phyloP scores from a whole-genome alignment of 2,329 filamentous ascomycete genomes.

The Cordyceps tenuipes region DNA sequence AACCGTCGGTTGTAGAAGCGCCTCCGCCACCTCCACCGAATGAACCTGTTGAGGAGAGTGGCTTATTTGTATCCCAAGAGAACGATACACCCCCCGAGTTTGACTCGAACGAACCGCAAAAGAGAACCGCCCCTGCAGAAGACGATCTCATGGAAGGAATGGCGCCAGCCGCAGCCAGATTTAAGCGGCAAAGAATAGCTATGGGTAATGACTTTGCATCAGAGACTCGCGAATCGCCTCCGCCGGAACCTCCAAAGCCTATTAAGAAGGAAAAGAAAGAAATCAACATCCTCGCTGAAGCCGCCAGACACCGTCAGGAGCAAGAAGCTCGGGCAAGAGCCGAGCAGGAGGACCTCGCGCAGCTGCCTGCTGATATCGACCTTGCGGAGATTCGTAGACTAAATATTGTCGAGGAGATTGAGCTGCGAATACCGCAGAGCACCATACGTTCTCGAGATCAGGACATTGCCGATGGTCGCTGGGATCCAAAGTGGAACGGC shows the following conservation, averaged over 20 bases:
- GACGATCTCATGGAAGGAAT: conserved; percentile 61
- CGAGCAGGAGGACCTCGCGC: conserved; percentile 46
- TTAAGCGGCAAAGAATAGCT: conserved; percentile 69
- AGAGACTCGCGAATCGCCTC: conserved; percentile 17
- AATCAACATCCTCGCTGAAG: conserved; percentile 60
- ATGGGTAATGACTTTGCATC: conserved; percentile 40
- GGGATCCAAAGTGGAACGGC: conserved; percentile 88
- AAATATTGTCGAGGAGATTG: conserved; percentile 69
- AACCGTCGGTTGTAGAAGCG: conserved; percentile 12
- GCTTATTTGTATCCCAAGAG: conserved; percentile 51
- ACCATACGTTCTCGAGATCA: conserved; percentile 33
- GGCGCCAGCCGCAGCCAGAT: conserved; percentile 65
- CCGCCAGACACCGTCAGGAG: conserved; percentile 50
- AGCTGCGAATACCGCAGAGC: conserved; percentile 40
- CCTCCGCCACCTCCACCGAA: conserved; percentile 5
- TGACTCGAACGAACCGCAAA: conserved; percentile 29
- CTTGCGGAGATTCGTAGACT: conserved; percentile 65
- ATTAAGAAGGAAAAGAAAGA: conserved; percentile 47
- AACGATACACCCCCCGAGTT: conserved; percentile 18
- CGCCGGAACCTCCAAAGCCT: conserved; percentile 23
- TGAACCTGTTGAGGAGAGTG: conserved; percentile 29
- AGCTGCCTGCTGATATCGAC: conserved; percentile 55
- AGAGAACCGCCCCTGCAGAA: conserved; percentile 36
- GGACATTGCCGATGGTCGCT: conserved; percentile 50
- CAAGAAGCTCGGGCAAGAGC: conserved; percentile 55